Percentiles rank a stretch among this genome's conserved stretches.
phyloP scores from a whole-genome alignment of 129 eudicot species.

The Saussurea involucrata region DNA sequence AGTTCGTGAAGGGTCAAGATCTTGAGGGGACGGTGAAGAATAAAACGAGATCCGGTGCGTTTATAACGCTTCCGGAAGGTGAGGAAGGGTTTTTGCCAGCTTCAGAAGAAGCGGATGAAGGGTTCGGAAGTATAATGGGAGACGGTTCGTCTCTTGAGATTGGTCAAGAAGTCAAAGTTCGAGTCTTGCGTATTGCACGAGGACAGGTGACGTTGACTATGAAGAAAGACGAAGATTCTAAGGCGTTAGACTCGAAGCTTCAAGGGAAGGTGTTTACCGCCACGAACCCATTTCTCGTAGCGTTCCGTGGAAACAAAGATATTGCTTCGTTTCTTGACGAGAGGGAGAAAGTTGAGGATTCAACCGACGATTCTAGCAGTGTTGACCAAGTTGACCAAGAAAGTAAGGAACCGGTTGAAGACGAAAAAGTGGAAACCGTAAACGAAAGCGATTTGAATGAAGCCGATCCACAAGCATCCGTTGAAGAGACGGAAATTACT shows the following conservation, averaged over 20 bases:
- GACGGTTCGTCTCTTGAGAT: conserved; percentile 55
- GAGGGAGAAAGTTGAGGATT: conserved; percentile 43
- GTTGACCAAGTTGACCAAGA: background rate
- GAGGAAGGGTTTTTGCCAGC: conserved; percentile 92
- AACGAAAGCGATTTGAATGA: conserved; percentile 16
- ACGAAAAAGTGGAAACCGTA: conserved; percentile 1
- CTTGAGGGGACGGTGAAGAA: conserved; percentile 90
- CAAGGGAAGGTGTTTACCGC: conserved; percentile 55
- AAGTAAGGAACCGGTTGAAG: conserved; percentile 6
- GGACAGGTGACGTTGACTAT: conserved; percentile 80
- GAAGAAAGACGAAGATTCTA: conserved; percentile 62
- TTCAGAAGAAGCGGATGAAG: conserved; percentile 79
- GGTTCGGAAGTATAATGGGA: conserved; percentile 55
- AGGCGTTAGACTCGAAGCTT: conserved; percentile 42
- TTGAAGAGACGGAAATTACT: conserved; percentile 27
- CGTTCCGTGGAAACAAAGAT: conserved; percentile 69
- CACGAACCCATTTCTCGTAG: conserved; percentile 77
- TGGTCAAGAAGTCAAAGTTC: conserved; percentile 85
- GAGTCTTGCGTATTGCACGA: conserved; percentile 72
- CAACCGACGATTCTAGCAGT: conserved; percentile 3
- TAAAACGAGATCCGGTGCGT: conserved; percentile 72
- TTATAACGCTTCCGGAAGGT: conserved; percentile 80
- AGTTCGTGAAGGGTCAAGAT: conserved; percentile 79
- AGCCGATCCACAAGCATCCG: conserved; percentile 17
- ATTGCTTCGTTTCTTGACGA: conserved; percentile 74